Base-by-base conservation (phyloP, 139 green algal genomes). In the Chlorella ohadii region DNA sequence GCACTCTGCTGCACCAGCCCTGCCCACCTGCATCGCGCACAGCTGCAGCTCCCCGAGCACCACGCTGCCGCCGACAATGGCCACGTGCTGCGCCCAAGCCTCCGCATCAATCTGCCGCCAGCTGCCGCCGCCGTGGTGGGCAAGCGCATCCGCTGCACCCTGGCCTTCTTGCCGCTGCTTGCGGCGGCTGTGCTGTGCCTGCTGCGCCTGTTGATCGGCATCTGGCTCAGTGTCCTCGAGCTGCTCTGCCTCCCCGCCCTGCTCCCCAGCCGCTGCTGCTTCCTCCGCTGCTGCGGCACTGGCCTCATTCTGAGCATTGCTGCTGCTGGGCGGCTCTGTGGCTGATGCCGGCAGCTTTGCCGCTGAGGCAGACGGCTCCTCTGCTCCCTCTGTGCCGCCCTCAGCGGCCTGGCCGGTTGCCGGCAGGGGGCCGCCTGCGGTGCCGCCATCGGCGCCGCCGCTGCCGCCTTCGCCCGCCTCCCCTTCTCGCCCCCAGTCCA, bases 31-130 rank as follows among this genome's bases (percentile, higher is more conserved):
- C 78, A 83, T 83, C 0, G 78, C 78, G 19, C 78, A 83, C 41
- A 83, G 78, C 63, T 83, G 78, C 25, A 83, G 17, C 78, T 83
- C 78, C 64, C 38, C n/a, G 13, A 83, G 63, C 61, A 75, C 41
- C 22, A 41, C 78, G 4, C 61, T 47, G 28, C 78, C 63, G 59
- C 78, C 61, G 6, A 15, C 9, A 17, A 83, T 83, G 23, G 11
- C 63, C 6, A 38, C 63, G 31, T 64, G 78, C n/a, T n/a, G 63
- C n/a, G 63, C 78, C 61, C 63, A 83, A 20, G 78, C 78, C 63
- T 64, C 78, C 33, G 28, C 25, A 25, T 65, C 63, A n/a, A 83
- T 70, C 22, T 55, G 57, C 36, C 76, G 38, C 57, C 59, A 72
- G 38, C 55, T 59, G 51, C 51, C 51, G 51, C 51, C 51, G 11